Evolutionary conservation across 2,329 filamentous ascomycete species (phyloP).

Genomic region (Cladosporium sp.): DNA sequence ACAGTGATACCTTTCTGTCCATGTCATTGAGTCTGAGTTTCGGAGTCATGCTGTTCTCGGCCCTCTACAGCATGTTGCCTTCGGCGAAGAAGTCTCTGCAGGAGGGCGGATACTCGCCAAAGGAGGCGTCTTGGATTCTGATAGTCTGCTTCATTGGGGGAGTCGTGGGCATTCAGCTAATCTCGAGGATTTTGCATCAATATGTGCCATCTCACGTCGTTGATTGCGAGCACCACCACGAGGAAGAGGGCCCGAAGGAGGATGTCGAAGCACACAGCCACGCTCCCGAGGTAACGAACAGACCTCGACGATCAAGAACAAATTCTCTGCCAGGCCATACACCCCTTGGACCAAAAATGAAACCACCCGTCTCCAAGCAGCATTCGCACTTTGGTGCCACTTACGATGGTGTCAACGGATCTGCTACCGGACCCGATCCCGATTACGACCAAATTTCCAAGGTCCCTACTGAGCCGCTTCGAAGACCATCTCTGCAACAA

Average conservation of each 20-base stretch:
- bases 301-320: constrained; percentile 13
- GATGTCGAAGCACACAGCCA: constrained; percentile 14
- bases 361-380: constrained; percentile 21
- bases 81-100: constrained; percentile 75
- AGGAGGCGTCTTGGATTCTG: constrained; percentile 63
- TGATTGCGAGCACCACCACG: constrained; percentile 72
- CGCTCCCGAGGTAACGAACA: not conserved
- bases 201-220: constrained; percentile 76
- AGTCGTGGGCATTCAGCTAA: constrained; percentile 69
- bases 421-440: constrained; percentile 1
- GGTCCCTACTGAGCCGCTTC: constrained; percentile 1
- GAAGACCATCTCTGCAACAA: constrained; percentile 38
- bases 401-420: not conserved
- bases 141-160: constrained; percentile 67
- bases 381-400: constrained; percentile 19
- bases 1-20: constrained; percentile 83
- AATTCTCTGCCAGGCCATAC: constrained; percentile 20
- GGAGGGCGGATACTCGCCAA: constrained; percentile 62
- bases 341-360: constrained; percentile 9
- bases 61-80: constrained; percentile 88
- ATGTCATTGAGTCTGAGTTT: constrained; percentile 88
- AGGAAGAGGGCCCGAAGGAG: constrained; percentile 45
- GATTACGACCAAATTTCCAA: not conserved
- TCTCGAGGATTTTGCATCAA: constrained; percentile 69
- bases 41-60: constrained; percentile 93